A percentile compares a stretch with the other conserved stretches of the same genome.
These are phyloP conservation scores for Antrodiella citrinella DNA, from an alignment of 768 basidiomycete genomes.

Conservation along the genomic window DNA sequence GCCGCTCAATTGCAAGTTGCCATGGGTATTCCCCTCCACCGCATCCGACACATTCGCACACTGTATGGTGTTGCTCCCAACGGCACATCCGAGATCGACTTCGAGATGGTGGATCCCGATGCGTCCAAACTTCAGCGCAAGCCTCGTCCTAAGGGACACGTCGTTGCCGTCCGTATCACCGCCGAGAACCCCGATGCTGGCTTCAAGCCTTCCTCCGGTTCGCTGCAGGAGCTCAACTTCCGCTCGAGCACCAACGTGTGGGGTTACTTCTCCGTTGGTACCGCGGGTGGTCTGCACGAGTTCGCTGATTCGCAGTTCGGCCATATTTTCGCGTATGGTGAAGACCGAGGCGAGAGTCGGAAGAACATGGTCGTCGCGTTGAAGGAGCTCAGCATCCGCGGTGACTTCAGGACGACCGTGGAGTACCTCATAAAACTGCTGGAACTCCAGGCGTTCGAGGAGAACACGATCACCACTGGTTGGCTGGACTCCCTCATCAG, in stretches of 20 bases:
- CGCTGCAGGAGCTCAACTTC: constrained; percentile 98
- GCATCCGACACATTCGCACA: constrained; percentile 91
- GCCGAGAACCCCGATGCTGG: constrained; percentile 99
- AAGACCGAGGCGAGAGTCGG: constrained; percentile 88
- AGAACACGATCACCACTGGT: constrained; percentile 96
- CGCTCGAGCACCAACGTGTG: constrained; percentile 98
- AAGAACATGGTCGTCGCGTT: constrained; percentile 99
- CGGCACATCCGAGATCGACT: constrained; percentile 89
- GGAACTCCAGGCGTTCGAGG: constrained; percentile 91
- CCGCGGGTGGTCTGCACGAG: constrained; percentile 95
- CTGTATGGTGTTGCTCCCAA: constrained; percentile 92
- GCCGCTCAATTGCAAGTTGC: constrained; percentile 95
- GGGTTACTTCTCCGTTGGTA: constrained; percentile 98
- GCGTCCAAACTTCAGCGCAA: constrained; percentile 86
- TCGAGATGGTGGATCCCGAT: constrained; percentile 88
- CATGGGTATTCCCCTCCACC: constrained; percentile 95
- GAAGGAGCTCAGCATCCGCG: constrained; percentile 97
- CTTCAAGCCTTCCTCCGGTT: constrained; percentile 97
- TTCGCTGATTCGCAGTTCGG: constrained; percentile 99
- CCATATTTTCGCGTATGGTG: constrained; percentile 97
- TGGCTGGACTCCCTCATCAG: constrained; percentile 98
- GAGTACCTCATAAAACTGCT: constrained; percentile 98
- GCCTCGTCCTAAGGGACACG: constrained; percentile 95
- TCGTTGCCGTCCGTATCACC: constrained; percentile 97
- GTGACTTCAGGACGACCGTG: constrained; percentile 97